These are phyloP conservation scores for Populus pruinosa DNA, from an alignment of 345 rosid genomes.

Conservation along the genomic window DNA sequence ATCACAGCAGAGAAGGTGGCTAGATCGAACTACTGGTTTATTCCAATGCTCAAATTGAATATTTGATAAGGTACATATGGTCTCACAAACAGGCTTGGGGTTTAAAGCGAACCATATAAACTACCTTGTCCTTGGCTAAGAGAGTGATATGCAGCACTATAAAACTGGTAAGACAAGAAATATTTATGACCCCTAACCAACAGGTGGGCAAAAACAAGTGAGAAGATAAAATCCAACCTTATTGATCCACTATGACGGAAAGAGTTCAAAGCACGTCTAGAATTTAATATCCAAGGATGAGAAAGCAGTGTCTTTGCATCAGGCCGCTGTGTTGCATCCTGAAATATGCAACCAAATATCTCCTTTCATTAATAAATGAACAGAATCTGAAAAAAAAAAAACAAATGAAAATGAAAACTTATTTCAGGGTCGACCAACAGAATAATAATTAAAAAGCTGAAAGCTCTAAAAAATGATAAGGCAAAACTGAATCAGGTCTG, in stretches of 20 bases:
- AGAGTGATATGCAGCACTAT: background rate
- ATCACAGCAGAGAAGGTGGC: background rate
- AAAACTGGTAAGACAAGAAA: background rate
- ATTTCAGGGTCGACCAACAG: background rate
- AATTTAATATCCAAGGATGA: slow-evolving; percentile 96
- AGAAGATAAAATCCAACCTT: slow-evolving; percentile 40
- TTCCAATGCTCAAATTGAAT: background rate
- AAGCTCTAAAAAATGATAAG: background rate
- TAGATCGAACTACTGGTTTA: background rate
- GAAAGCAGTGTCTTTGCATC: slow-evolving; percentile 99
- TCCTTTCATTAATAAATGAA: background rate
- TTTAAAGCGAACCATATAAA: background rate
- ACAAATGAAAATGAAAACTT: background rate
- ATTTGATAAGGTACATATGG: background rate
- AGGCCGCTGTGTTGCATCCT: slow-evolving; percentile 99
- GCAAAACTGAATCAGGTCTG: background rate
- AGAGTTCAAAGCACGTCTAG: slow-evolving; percentile 82
- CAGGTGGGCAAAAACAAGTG: background rate
- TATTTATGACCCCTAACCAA: background rate
- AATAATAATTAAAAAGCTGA: background rate
- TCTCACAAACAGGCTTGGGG: background rate
- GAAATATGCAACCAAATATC: slow-evolving; percentile 24
- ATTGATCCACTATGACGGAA: slow-evolving; percentile 75
- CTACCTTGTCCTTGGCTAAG: background rate
- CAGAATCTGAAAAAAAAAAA: background rate